These are phyloP conservation scores for Trametes pubescens DNA, from an alignment of 1,284 basidiomycete species.

Conservation along the genomic window DNA sequence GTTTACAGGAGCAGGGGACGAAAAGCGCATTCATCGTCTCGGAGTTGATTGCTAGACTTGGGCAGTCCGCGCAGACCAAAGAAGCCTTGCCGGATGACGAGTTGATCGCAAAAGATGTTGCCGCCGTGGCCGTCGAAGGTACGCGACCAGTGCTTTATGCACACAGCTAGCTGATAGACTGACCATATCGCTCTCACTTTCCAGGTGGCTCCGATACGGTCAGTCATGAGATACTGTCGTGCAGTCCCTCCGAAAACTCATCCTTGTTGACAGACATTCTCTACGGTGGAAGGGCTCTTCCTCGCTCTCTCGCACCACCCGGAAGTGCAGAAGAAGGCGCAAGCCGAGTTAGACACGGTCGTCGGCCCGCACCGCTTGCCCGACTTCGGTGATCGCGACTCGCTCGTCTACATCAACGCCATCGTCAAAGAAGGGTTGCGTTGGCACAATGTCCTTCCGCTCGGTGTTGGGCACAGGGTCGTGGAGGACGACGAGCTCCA, in stretches of 20 bases:
- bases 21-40: neutral
- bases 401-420: slow-evolving; percentile 33
- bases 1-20: neutral
- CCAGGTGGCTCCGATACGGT: slow-evolving; percentile 26
- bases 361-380: slow-evolving; percentile 35
- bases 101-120: slow-evolving; percentile 9
- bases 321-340: slow-evolving; percentile 41
- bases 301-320: slow-evolving; percentile 42
- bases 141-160: neutral
- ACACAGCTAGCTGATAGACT: neutral
- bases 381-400: slow-evolving; percentile 31
- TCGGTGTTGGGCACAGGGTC: slow-evolving; percentile 18
- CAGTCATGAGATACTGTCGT: neutral
- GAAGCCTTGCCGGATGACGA: slow-evolving; percentile 1
- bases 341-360: slow-evolving; percentile 41
- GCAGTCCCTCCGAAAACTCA: no score
- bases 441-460: slow-evolving; percentile 32
- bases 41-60: slow-evolving; percentile 3
- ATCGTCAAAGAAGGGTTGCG: slow-evolving; percentile 35
- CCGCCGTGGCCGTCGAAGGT: slow-evolving; percentile 20
- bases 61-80: neutral
- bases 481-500: slow-evolving; percentile 21
- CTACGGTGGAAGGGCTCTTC: neutral
- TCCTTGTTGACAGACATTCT: neutral
- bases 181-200: no score